Base-by-base conservation (phyloP, 2,329 filamentous ascomycete species). In the Rutstroemia sp. region DNA sequence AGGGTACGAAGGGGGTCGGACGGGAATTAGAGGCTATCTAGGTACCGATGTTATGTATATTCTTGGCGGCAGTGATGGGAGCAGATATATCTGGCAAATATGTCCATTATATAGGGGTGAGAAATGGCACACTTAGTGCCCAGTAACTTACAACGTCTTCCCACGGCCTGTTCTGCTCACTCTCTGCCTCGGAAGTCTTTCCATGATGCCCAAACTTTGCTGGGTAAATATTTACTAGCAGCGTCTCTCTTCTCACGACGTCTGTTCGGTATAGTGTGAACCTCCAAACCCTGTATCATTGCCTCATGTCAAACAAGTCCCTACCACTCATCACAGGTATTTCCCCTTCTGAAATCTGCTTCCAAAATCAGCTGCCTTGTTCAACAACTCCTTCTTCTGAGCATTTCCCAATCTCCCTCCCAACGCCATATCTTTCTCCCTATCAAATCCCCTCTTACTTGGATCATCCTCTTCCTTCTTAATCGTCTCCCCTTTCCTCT, bases 381-480 rank as follows among this genome's bases (percentile, higher is more conserved):
- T 87, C 58, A 96, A 70, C 75, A 97, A 75, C 64, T 96, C 88
- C 65, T 82, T 82, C 63, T 86, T 82, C 74, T 96, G 85, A 38
- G 84, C 78, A 62, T 84, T 76, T 25, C 84, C 87, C 53, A 96
- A 83, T 65, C 82, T 83, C 17, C 83, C 82, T 8, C 86, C 86
- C 2, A 89, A 74, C 40, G 83, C 87, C 83, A 97, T 96, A 70
- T 97, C 94, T 75, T 96, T 97, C 71, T 96, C 89, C 60, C 84
- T 80, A 73, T 96, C 90, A 72, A 97, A 97, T 0, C 83, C 87
- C 59, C 92, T 79, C 72, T 88, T 87, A 71, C 90, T 96, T 0
- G 94, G 92, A 69, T 97, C 92, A 72, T 96, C 92, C 21, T 94
- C 89, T 61, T 89, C 83, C 6, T 63, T 54, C 55, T 56, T 54